phyloP scores from a whole-genome alignment of 441 rosid species.

The Gossypium davidsonii region DNA sequence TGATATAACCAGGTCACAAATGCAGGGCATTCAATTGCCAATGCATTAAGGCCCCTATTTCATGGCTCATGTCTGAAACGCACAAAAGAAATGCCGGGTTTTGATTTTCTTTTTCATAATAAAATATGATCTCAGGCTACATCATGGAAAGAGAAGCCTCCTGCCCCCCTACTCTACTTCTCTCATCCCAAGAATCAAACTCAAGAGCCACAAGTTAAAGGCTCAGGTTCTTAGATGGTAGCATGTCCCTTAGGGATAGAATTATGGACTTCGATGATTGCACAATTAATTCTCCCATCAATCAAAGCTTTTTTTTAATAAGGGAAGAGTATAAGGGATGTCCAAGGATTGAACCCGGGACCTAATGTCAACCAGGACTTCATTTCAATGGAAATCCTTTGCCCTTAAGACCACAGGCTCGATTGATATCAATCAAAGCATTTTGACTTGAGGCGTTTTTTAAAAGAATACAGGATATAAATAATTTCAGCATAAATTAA shows the following conservation, averaged over 20 bases:
- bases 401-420: too few relatives aligned
- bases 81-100: background rate
- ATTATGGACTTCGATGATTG: background rate
- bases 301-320: background rate
- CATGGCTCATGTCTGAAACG: background rate
- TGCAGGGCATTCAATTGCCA: background rate
- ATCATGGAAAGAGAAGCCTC: background rate
- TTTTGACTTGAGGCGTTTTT: background rate
- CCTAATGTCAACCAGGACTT: too few relatives aligned
- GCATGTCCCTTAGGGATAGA: background rate
- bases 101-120: background rate
- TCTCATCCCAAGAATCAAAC: slow-evolving; percentile 6
- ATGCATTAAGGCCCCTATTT: background rate
- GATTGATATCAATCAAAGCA: background rate
- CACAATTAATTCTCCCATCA: background rate
- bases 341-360: too few relatives aligned
- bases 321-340: too few relatives aligned
- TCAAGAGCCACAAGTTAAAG: background rate
- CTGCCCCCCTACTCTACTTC: background rate
- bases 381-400: too few relatives aligned
- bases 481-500: background rate
- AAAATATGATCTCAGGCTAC: background rate
- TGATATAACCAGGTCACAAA: background rate
- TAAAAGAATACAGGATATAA: background rate
- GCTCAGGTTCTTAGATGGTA: background rate